Evolutionary conservation across 352 stramenopile species (phyloP).

Genomic region (Proteromonas lacertae): DNA sequence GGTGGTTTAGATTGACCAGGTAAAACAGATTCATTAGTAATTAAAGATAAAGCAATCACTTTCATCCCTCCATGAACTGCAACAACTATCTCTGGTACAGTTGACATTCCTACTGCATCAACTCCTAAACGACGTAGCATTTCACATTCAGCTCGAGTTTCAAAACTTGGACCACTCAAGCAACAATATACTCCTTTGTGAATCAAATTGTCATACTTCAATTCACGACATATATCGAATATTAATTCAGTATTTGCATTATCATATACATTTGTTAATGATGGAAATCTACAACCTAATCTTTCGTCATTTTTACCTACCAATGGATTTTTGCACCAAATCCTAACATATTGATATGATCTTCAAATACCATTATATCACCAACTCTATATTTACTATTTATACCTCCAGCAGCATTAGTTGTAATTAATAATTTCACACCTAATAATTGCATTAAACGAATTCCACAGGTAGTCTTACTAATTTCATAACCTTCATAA

Average conservation of each 20-base stretch:
- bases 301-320: conserved; percentile 71
- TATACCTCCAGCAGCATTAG: conserved; percentile 77
- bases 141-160: conserved; percentile 60
- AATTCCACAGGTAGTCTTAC: conserved; percentile 66
- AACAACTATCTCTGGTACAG: conserved; percentile 68
- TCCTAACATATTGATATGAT: conserved; percentile 57
- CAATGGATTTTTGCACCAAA: conserved; percentile 49
- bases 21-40: too few species aligned
- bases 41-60: conserved; percentile 65
- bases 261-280: conserved; percentile 66
- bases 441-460: conserved; percentile 66
- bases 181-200: conserved; percentile 68
- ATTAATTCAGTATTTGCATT: conserved; percentile 37
- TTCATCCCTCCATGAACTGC: conserved; percentile 63
- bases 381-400: too few species aligned
- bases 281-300: conserved; percentile 68
- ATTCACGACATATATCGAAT: conserved; percentile 24
- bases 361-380: conserved; percentile 76
- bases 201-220: conserved; percentile 38
- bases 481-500: conserved; percentile 77
- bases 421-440: conserved; percentile 72
- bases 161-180: conserved; percentile 74
- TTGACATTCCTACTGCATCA: conserved; percentile 77
- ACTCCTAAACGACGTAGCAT: conserved; percentile 56
- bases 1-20: too few species aligned